Percentiles rank a stretch among this genome's conserved stretches.
Conservation (phyloP, 2,329 filamentous ascomycete species). For the Aspergillus tamarii region DNA sequence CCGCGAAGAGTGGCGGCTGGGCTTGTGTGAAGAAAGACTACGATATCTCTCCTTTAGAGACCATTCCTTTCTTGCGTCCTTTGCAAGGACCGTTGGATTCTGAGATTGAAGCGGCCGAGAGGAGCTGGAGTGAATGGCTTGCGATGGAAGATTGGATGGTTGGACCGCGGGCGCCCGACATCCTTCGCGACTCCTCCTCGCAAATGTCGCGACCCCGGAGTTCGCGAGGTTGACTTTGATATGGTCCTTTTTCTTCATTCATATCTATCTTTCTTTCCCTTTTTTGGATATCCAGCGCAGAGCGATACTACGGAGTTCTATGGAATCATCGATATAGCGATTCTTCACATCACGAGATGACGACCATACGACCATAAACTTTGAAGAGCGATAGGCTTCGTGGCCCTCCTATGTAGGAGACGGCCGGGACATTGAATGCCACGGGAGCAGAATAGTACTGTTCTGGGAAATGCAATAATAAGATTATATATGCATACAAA, state of each 20-base stretch:
- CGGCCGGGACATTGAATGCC: not conserved
- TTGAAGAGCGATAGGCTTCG: slow-evolving; percentile 18
- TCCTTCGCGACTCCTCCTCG: slow-evolving; percentile 42
- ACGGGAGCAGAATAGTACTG: not conserved
- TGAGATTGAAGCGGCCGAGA: slow-evolving; percentile 82
- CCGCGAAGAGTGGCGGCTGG: slow-evolving; percentile 91
- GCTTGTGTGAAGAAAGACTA: slow-evolving; percentile 86
- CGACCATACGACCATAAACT: slow-evolving; percentile 20
- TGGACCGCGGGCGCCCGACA: slow-evolving; percentile 72
- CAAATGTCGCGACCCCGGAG: slow-evolving; percentile 38
- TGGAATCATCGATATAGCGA: slow-evolving; percentile 15
- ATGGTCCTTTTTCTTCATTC: slow-evolving; percentile 1
- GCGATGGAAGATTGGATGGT: slow-evolving; percentile 99
- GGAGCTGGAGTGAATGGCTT: slow-evolving; percentile 90
- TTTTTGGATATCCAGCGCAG: slow-evolving; percentile 15
- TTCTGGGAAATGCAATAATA: slow-evolving; percentile 4
- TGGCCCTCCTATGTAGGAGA: slow-evolving; percentile 7
- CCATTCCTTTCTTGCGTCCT: slow-evolving; percentile 82
- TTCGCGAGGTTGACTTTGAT: slow-evolving; percentile 29
- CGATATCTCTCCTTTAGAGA: slow-evolving; percentile 82
- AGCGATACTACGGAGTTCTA: slow-evolving; percentile 19
- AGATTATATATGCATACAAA: not conserved
- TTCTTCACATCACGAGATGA: slow-evolving; percentile 17
- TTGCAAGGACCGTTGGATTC: slow-evolving; percentile 74
- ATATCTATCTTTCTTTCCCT: slow-evolving; percentile 4